Conservation (phyloP, 495 filamentous ascomycete species). For the Aspergillus avenaceus region DNA sequence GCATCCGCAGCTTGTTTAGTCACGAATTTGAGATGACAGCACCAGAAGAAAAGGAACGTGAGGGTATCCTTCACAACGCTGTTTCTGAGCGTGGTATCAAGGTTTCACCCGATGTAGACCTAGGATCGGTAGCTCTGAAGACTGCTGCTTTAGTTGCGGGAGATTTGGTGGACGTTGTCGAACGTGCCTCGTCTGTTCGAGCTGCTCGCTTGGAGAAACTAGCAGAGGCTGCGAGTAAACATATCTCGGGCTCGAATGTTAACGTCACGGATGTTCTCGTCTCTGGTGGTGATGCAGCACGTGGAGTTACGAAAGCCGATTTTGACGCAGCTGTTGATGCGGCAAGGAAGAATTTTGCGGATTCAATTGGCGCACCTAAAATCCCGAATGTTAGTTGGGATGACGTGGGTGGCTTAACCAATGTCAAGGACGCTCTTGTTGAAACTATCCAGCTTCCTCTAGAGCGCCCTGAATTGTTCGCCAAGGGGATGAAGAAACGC, state of each 20-base stretch:
- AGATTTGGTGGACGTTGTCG: conserved; percentile 89
- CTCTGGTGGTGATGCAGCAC: conserved; percentile 78
- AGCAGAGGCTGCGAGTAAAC: conserved; percentile 41
- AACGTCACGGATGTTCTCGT: conserved; percentile 78
- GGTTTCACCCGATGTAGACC: conserved; percentile 74
- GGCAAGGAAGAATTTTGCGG: conserved; percentile 94
- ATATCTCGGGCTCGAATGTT: conserved; percentile 38
- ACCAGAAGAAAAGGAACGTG: conserved; percentile 87
- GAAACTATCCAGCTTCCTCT: conserved; percentile 96
- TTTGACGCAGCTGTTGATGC: conserved; percentile 89
- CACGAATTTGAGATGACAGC: conserved; percentile 94
- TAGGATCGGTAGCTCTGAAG: conserved; percentile 81
- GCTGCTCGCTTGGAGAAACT: conserved; percentile 68
- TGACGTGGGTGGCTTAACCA: conserved; percentile 88
- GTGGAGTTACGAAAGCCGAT: conserved; percentile 77
- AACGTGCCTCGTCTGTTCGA: conserved; percentile 76
- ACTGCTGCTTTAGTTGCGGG: conserved; percentile 94
- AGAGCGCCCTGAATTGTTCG: conserved; percentile 90
- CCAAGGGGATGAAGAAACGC: conserved; percentile 98
- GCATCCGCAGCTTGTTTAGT: conserved; percentile 83
- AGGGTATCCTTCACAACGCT: conserved; percentile 76
- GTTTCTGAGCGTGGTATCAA: conserved; percentile 69
- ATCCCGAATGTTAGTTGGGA: conserved; percentile 97
- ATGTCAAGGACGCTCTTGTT: conserved; percentile 92
- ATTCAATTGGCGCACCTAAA: conserved; percentile 95